A percentile compares a stretch with the other conserved stretches of the same genome.
Evolutionary conservation across 345 rosid species (phyloP).

Genomic region (Euphorbia peplus): DNA sequence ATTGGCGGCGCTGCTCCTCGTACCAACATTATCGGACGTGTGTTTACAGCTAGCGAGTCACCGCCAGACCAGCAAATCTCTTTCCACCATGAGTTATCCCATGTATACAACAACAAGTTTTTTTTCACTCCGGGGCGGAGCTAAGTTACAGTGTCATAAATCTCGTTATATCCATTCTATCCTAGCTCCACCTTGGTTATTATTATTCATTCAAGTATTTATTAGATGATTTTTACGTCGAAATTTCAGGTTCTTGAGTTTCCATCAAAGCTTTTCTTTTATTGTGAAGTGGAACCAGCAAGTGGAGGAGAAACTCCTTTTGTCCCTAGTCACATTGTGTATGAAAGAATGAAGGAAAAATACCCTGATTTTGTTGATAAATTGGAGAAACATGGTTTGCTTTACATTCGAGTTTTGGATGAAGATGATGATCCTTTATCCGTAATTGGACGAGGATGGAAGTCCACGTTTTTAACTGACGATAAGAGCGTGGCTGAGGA

Average conservation of each 20-base stretch:
- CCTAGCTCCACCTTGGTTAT: too few species aligned
- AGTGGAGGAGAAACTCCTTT: conserved; percentile 92
- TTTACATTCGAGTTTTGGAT: conserved; percentile 63
- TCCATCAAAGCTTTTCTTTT: conserved; percentile 86
- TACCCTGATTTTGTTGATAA: conserved; percentile 62
- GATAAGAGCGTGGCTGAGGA: conserved; percentile 66
- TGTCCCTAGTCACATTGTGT: conserved; percentile 75
- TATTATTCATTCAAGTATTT: too few species aligned
- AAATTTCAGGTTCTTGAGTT: conserved; percentile 71
- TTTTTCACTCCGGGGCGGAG: too few species aligned
- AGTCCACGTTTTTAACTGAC: conserved; percentile 76
- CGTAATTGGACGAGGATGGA: conserved; percentile 94
- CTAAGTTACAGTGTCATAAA: too few species aligned
- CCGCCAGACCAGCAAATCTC: conserved; percentile 87
- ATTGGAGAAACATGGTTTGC: conserved; percentile 68
- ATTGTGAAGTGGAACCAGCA: conserved; percentile 76
- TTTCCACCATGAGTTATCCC: conserved; percentile 96
- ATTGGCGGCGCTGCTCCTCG: conserved; percentile 90
- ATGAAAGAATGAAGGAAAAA: conserved; percentile 64
- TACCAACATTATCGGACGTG: conserved; percentile 70
- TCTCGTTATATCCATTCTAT: too few species aligned
- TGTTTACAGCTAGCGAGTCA: conserved; percentile 89
- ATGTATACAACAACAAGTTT: too few species aligned
- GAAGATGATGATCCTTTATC: conserved; percentile 83
- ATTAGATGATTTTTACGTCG: neutral